phyloP scores from a whole-genome alignment of 2,329 filamentous ascomycete species.

The Aspergillus fischeri region DNA sequence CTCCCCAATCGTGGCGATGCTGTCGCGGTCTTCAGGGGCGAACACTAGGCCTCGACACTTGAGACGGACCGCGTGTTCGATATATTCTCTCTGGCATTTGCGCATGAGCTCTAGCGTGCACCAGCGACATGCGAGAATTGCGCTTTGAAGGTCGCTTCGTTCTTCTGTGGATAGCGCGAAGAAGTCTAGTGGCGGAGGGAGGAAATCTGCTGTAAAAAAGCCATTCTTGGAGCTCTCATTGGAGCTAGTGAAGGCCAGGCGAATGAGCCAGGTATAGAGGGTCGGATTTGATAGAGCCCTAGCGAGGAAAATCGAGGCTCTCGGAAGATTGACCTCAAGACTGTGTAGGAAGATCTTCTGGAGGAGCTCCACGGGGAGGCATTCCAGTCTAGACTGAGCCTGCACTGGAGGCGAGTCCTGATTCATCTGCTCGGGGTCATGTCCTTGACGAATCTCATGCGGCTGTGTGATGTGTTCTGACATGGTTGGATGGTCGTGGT shows the following conservation, averaged over 20 bases:
- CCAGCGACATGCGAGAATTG: constrained; percentile 39
- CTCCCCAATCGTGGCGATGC: constrained; percentile 21
- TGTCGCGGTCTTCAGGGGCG: constrained; percentile 17
- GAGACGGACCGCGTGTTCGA: constrained; percentile 30
- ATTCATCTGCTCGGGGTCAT: constrained; percentile 13
- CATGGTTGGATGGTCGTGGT: not conserved
- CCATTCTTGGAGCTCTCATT: constrained; percentile 26
- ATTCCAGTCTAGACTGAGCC: constrained; percentile 35
- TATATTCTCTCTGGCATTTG: constrained; percentile 37
- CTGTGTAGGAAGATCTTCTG: constrained; percentile 50
- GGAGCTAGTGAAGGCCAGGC: constrained; percentile 40
- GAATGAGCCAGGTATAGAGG: constrained; percentile 43
- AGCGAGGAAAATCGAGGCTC: constrained; percentile 41
- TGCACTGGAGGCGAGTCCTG: constrained; percentile 4
- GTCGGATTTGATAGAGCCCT: constrained; percentile 35
- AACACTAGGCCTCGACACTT: constrained; percentile 29
- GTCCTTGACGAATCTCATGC: not conserved
- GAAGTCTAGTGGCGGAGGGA: constrained; percentile 34
- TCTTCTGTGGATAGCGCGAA: constrained; percentile 26
- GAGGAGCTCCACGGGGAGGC: constrained; percentile 46
- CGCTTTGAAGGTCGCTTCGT: constrained; percentile 31
- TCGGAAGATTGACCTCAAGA: constrained; percentile 46
- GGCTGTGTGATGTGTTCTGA: not conserved
- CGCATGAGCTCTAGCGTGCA: constrained; percentile 37
- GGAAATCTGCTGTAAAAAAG: constrained; percentile 37